Evolutionary conservation across 345 rosid genomes (phyloP), one percentile per base, ranked within the genome.

Genomic region (Ceriops zippeliana): DNA sequence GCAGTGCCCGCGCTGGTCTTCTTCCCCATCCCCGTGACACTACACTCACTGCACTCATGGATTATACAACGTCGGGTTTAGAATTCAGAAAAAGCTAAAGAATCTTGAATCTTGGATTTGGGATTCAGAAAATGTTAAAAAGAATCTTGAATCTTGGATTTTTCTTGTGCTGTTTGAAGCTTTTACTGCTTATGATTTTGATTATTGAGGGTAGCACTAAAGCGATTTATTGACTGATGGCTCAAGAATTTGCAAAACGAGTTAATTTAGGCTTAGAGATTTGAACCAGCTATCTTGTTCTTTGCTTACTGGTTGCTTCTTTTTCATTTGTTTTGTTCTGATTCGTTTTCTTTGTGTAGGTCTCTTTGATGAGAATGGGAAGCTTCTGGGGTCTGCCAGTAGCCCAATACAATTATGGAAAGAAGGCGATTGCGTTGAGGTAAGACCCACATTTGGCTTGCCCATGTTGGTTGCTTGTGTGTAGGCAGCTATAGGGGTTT

Each of bases 401-500:
- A 87, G 97, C 65, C 96, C 99, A 1, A 91, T 95, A 51, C 97
- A 95, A 52, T 88, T 95, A 75, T 95, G 99, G 99, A 95, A 95
- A 75, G 87, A 88, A 46, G 83, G 96, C 22, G 93, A 84, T 67
- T 88, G 87, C 65, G 70, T 95, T 35, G 99, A 95, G 96, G 97
- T 93, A 73, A 52, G 61, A 62, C 22, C 34, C 11, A 17, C 49
- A 13, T 13, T 42, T 42, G 4, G 49, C 17, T 42, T 42, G 17
- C 49, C 16, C 13, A 42, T 3, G 16, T 42, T 32, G n/a, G 30
- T 51, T 49, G 10, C 19, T 69, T 54, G 30, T 20, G 20, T 49
- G 46, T 4, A 24, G 28, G 16, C 1, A 24, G 16, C 8, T 21
- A 15, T 27, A 56, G 31, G 13, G 11, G 13, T 54, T 9, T 54